Conservation (phyloP, 139 green algal genomes). For the Bryopsis sp. region DNA sequence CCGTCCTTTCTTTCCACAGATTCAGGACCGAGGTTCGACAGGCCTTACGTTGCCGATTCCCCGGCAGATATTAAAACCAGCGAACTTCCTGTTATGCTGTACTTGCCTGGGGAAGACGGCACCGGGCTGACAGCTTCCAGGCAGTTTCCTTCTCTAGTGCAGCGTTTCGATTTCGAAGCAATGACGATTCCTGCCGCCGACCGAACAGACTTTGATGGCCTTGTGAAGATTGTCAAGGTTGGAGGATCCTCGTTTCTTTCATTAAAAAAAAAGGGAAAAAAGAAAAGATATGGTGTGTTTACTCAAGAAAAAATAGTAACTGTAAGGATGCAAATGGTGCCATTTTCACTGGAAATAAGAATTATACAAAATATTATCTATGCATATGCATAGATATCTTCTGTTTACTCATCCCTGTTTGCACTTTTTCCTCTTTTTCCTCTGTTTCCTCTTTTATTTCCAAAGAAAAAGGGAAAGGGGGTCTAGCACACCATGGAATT, state of each 20-base stretch:
- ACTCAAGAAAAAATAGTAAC: neutral
- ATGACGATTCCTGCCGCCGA: conserved; percentile 39
- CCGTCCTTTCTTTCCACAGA: too few relatives aligned
- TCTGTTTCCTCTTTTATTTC: neutral
- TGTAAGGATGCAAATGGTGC: neutral
- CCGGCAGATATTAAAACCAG: neutral
- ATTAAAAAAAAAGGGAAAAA: neutral
- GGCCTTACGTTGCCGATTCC: neutral
- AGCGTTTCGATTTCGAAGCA: conserved; percentile 43
- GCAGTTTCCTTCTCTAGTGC: conserved; percentile 42
- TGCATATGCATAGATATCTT: neutral
- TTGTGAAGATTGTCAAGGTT: conserved; percentile 27
- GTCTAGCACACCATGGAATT: neutral
- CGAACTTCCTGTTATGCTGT: conserved; percentile 17
- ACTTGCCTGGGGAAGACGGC: conserved; percentile 48
- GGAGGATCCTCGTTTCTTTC: neutral
- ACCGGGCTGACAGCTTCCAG: conserved; percentile 43
- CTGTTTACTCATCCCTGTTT: neutral
- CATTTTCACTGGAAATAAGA: neutral
- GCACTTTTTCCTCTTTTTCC: neutral
- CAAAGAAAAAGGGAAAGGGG: neutral
- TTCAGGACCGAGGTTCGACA: neutral
- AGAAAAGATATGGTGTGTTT: neutral
- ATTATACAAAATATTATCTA: neutral
- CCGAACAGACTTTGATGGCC: conserved; percentile 37